Conservation (phyloP, 108 stramenopile genomes). For the Pelagomonas calceolata region DNA sequence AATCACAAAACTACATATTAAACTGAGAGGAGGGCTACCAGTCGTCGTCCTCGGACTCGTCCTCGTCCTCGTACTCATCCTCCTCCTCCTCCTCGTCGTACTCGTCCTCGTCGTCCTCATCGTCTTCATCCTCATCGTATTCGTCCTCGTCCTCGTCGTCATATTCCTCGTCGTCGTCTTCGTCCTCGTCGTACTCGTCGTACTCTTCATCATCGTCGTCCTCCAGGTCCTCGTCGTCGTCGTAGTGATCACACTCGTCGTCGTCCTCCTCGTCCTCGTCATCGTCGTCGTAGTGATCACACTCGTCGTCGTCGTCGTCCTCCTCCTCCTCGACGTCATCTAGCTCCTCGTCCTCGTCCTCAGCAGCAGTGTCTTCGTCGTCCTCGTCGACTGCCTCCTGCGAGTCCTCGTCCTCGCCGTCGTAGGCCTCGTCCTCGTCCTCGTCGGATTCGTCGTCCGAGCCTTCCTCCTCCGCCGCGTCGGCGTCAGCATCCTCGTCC, state of each 20-base stretch:
- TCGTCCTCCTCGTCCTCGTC: not conserved
- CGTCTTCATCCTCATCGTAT: no score
- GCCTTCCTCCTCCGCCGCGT: not conserved
- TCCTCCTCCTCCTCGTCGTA: no score
- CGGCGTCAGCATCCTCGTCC: not conserved
- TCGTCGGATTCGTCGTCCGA: not conserved
- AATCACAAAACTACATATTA: no score
- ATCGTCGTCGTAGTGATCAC: not conserved
- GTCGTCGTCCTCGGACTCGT: no score
- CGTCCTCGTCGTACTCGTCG: constrained; percentile 1
- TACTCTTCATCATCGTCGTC: constrained; percentile 1
- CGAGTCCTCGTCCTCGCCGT: not conserved
- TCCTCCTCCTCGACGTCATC: not conserved
- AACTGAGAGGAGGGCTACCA: no score
- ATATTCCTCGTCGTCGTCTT: constrained; percentile 5
- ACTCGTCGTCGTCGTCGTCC: constrained; percentile 3
- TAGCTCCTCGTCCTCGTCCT: not conserved
- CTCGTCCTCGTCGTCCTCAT: no score
- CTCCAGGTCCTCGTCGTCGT: constrained; percentile 1
- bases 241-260: not conserved
- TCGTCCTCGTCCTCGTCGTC: no score
- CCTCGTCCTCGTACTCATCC: no score
- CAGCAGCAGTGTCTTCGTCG: not conserved
- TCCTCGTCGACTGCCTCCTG: constrained; percentile 2
- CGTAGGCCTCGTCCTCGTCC: not conserved